Evolutionary conservation across 495 filamentous ascomycete species (phyloP).

Genomic region (Clavariopsis aquatica): DNA sequence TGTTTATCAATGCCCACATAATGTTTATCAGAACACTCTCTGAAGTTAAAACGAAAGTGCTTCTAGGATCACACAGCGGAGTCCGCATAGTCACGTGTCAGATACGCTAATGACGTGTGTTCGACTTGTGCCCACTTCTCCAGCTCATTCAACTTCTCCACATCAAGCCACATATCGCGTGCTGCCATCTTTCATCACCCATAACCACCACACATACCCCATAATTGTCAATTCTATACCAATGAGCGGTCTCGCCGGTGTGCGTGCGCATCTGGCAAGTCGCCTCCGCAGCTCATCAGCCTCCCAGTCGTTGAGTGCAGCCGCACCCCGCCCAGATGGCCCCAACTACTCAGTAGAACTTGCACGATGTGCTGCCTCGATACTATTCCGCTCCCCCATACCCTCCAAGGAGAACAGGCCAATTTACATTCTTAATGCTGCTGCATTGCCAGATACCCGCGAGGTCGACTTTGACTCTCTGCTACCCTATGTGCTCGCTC

Average conservation of each 20-base stretch:
- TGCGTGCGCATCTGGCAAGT: slow-evolving; percentile 32
- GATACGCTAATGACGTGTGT: slow-evolving; percentile 6
- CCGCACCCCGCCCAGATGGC: slow-evolving; percentile 42
- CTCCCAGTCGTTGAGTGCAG: slow-evolving; percentile 30
- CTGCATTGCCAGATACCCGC: slow-evolving; percentile 56
- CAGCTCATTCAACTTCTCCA: neutral
- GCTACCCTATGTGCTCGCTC: slow-evolving; percentile 58
- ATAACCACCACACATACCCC: neutral
- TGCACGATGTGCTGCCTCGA: slow-evolving; percentile 47
- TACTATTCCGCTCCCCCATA: slow-evolving; percentile 56
- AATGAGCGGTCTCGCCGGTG: slow-evolving; percentile 15
- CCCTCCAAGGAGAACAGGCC: slow-evolving; percentile 51
- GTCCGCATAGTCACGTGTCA: too few species aligned
- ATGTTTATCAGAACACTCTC: too few species aligned
- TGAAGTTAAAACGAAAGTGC: neutral
- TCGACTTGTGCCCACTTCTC: neutral
- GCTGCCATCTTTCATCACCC: neutral
- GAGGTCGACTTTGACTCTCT: slow-evolving; percentile 56
- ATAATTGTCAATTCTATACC: neutral
- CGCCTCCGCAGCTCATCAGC: slow-evolving; percentile 32
- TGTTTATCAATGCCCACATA: too few species aligned
- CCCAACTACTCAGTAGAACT: slow-evolving; percentile 47
- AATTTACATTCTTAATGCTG: slow-evolving; percentile 56
- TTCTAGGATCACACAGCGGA: neutral
- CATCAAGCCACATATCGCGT: neutral